Conservation (phyloP, 257 asterid genomes). For the Scutellaria barbata region DNA sequence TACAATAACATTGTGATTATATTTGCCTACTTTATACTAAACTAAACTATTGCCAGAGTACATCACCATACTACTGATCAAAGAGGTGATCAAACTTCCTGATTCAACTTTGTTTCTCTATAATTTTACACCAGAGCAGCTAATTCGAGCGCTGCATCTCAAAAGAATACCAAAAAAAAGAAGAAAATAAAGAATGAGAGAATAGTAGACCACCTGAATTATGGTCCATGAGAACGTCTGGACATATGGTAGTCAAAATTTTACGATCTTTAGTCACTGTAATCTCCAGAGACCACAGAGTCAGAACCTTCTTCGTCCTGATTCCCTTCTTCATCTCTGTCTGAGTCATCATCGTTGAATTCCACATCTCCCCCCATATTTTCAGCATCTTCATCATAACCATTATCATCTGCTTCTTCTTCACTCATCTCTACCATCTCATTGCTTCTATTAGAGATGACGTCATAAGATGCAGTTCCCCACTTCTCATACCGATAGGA, state of each 20-base stretch:
- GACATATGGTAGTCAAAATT: slow-evolving; percentile 10
- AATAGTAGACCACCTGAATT: slow-evolving; percentile 1
- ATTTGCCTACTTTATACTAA: not conserved
- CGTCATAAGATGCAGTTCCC: slow-evolving; percentile 44
- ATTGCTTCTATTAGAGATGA: slow-evolving; percentile 40
- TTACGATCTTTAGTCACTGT: slow-evolving; percentile 63
- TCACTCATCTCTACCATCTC: slow-evolving; percentile 65
- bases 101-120: slow-evolving; percentile 12
- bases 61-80: slow-evolving; percentile 18
- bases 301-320: slow-evolving; percentile 56
- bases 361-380: slow-evolving; percentile 36
- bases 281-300: slow-evolving; percentile 65
- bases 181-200: not conserved
- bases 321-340: slow-evolving; percentile 31
- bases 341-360: slow-evolving; percentile 46
- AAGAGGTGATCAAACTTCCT: too few species aligned
- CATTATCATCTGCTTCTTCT: slow-evolving; percentile 52
- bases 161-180: slow-evolving; percentile 35
- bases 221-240: not conserved
- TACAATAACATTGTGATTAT: not conserved
- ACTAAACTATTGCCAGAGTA: not conserved
- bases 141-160: slow-evolving; percentile 36
- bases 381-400: slow-evolving; percentile 45
- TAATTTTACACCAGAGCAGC: slow-evolving; percentile 42
- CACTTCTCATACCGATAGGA: slow-evolving; percentile 45